Evolutionary conservation across 1,284 basidiomycete genomes (phyloP).

Genomic region (Cryptococcus sp.): DNA sequence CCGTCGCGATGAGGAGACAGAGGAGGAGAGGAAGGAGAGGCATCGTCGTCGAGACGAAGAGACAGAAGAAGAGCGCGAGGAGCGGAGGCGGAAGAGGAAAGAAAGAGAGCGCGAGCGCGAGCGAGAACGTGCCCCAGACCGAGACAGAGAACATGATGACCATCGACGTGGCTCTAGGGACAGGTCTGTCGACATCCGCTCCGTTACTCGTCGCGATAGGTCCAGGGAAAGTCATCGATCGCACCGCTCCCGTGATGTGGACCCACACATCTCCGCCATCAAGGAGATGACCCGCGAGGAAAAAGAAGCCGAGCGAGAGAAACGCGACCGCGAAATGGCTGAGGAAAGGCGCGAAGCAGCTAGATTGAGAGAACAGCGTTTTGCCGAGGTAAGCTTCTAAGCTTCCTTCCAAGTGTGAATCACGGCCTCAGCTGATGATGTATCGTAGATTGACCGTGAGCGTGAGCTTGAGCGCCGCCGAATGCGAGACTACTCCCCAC

Average conservation of each 20-base stretch:
- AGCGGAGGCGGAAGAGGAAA: conserved; percentile 20
- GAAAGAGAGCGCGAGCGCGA: conserved; percentile 15
- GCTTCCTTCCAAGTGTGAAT: not conserved
- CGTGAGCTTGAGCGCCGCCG: conserved; percentile 23
- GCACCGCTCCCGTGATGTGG: conserved; percentile 15
- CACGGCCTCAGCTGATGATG: not conserved
- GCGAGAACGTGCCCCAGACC: conserved; percentile 30
- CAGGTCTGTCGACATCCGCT: conserved; percentile 13
- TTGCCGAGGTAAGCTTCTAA: conserved; percentile 16
- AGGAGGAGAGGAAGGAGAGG: conserved; percentile 23
- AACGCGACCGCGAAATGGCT: conserved; percentile 46
- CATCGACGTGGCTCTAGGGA: conserved; percentile 21
- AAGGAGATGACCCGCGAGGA: conserved; percentile 44
- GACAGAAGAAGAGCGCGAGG: conserved; percentile 39
- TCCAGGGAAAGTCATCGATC: conserved; percentile 38
- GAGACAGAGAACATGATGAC: conserved; percentile 27
- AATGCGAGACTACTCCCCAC: conserved; percentile 34
- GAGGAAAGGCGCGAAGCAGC: conserved; percentile 43
- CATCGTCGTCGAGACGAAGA: conserved; percentile 32
- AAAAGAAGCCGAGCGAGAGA: conserved; percentile 44
- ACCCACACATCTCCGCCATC: conserved; percentile 10
- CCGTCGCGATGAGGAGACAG: conserved; percentile 27
- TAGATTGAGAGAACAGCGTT: conserved; percentile 23
- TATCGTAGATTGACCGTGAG: conserved; percentile 27
- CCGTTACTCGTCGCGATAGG: conserved; percentile 24